phyloP scores from a whole-genome alignment of 1,139 yeast genomes.

The Meyerozyma athensensis region DNA sequence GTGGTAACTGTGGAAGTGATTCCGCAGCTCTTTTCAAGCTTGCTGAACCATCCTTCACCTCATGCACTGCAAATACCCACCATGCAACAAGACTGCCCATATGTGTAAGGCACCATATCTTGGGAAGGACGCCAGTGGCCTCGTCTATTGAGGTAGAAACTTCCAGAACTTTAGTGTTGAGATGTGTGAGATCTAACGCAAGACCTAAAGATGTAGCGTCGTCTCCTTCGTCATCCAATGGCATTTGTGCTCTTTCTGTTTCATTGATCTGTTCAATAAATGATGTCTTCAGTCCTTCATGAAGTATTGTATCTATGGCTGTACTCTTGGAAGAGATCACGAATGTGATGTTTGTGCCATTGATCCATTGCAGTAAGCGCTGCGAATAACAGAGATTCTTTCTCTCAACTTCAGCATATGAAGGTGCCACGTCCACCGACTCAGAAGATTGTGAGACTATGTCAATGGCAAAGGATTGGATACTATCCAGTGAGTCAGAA shows the following conservation, averaged over 20 bases:
- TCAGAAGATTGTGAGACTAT: neutral
- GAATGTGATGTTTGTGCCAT: neutral
- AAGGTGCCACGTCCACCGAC: neutral
- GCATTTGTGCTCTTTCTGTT: constrained; percentile 64
- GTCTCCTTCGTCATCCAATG: constrained; percentile 59
- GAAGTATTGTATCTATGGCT: neutral
- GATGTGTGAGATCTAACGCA: constrained; percentile 51
- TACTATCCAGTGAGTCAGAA: neutral
- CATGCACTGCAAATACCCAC: constrained; percentile 56
- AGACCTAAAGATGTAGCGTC: constrained; percentile 73
- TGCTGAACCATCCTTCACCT: constrained; percentile 29
- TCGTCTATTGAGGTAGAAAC: constrained; percentile 59
- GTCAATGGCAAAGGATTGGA: neutral
- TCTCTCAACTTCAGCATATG: neutral
- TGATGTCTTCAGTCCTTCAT: neutral
- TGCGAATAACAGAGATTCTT: neutral
- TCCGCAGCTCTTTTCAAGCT: constrained; percentile 18
- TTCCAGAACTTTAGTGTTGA: constrained; percentile 32
- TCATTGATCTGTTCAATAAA: constrained; percentile 36
- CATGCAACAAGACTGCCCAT: constrained; percentile 60
- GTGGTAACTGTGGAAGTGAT: neutral
- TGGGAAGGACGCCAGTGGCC: constrained; percentile 52
- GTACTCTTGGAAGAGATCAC: constrained; percentile 1
- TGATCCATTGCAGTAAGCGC: neutral
- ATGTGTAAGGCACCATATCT: constrained; percentile 56